A percentile compares a stretch with the other conserved stretches of the same genome.
Evolutionary conservation across 1,284 basidiomycete species (phyloP).

Genomic region (Cutaneotrichosporon sp.): DNA sequence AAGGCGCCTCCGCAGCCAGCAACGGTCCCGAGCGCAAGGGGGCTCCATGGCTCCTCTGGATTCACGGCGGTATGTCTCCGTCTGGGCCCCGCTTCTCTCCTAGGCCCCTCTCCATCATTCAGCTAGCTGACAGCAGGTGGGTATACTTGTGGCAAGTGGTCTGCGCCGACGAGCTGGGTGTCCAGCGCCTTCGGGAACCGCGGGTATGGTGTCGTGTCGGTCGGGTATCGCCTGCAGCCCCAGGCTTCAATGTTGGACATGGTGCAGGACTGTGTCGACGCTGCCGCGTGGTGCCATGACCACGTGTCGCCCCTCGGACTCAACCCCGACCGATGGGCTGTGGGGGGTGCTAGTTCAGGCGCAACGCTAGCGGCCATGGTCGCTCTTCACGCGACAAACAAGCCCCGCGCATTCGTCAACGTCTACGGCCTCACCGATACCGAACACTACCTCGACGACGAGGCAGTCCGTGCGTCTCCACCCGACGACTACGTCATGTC

Average conservation of each 20-base stretch:
- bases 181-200: conserved; percentile 27
- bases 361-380: conserved; percentile 19
- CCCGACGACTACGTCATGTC: conserved; percentile 10
- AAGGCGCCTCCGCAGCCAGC: background rate
- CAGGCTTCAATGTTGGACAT: conserved; percentile 32
- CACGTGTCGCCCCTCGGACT: conserved; percentile 24
- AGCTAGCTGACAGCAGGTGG: conserved; percentile 15
- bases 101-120: no score
- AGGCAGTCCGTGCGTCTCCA: background rate
- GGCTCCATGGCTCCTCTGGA: conserved; percentile 26
- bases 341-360: conserved; percentile 28
- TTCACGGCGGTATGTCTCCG: conserved; percentile 27
- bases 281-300: conserved; percentile 27
- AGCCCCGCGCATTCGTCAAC: conserved; percentile 15
- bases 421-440: conserved; percentile 23
- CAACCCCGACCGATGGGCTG: conserved; percentile 28
- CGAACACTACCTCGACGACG: conserved; percentile 13
- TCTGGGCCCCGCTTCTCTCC: background rate
- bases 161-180: conserved; percentile 30
- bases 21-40: background rate
- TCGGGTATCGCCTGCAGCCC: conserved; percentile 36
- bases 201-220: conserved; percentile 38
- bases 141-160: conserved; percentile 26
- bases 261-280: conserved; percentile 30
- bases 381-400: background rate